Base-by-base conservation (phyloP, 768 basidiomycete genomes). In the Leccinum pellstonianum region DNA sequence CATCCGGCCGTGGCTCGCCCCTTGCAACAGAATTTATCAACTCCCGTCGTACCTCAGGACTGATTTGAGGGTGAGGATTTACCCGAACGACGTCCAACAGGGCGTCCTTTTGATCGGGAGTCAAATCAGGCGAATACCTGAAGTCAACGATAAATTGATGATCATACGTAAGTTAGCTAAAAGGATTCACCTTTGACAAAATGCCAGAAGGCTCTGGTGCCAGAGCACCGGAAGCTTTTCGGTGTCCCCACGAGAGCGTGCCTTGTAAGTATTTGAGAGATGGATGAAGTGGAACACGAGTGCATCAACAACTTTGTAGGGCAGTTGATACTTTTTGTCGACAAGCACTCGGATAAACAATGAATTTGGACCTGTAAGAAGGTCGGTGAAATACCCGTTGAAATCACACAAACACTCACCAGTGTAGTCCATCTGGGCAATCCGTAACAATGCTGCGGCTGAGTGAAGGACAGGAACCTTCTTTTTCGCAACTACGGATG, bases 251-350 rank as follows among this genome's bases (percentile, higher is more conserved):
- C 85, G 80, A 19, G 77, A 79, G 58, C 81, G 85, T 49, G 85
- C 86, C 75, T 88, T 92, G 76, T 93, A 91, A 14, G 87, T 88
- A 73, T 97, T 96, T 25, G 95, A 94, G 47, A 98, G 86, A 25
- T 95, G 89, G 68, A 98, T 94, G 73, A 97, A 99, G 77, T 99
- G 97, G 81, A 97, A 96, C 12, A 98, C 95, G 59, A 99, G 85
- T 3, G 93, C 91, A 70, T 99, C 97, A 55, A 99, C 86, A 29
- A 97, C 96, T 77, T 98, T 96, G 81, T 95, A 99, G 0, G 97
- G 97, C 31, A 99, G 79, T 61, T 97, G 93, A 71, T 95, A 92
- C 73, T 99, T 99, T 77, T 99, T 99, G 79, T 99, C 97, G 53
- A 98, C 79, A 31, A 99, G 79, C 12, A 98, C 90, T 19, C 97